Percentiles rank a stretch among this genome's conserved stretches.
These are phyloP conservation scores for Baorangia bicolor DNA, from an alignment of 768 basidiomycete genomes.

Conservation along the genomic window DNA sequence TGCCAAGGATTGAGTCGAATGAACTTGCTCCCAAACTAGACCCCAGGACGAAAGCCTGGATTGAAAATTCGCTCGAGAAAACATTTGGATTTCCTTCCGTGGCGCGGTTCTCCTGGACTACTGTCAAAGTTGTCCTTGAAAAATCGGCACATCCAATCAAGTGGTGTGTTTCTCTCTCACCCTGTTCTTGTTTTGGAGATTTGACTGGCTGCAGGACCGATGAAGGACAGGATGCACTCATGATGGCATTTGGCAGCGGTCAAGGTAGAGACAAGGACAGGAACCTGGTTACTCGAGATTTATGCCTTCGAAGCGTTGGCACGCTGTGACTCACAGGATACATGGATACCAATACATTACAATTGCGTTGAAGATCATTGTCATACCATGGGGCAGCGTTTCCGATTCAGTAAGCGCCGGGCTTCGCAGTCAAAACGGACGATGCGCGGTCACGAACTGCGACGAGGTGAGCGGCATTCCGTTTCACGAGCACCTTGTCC, in stretches of 20 bases:
- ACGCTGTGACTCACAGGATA: constrained; percentile 43
- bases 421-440: constrained; percentile 4
- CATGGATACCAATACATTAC: constrained; percentile 16
- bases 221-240: constrained; percentile 74
- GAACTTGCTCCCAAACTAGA: constrained; percentile 45
- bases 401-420: constrained; percentile 17
- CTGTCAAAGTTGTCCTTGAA: constrained; percentile 82
- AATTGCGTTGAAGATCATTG: background rate
- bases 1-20: background rate
- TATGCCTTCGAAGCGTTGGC: constrained; percentile 68
- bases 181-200: background rate
- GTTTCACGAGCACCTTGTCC: too few relatives aligned
- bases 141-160: constrained; percentile 74
- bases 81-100: constrained; percentile 92
- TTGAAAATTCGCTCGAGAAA: constrained; percentile 71
- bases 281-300: constrained; percentile 67
- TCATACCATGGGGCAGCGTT: background rate
- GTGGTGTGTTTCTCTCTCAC: constrained; percentile 55
- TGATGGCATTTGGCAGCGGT: constrained; percentile 70
- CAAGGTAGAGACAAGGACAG: constrained; percentile 76
- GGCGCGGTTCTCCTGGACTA: constrained; percentile 94
- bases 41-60: constrained; percentile 89
- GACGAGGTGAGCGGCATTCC: background rate
- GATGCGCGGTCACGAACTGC: constrained; percentile 16
- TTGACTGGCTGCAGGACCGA: constrained; percentile 59